phyloP scores from a whole-genome alignment of 805 yeast genomes.

The Saccharomyces cerevisiae region DNA sequence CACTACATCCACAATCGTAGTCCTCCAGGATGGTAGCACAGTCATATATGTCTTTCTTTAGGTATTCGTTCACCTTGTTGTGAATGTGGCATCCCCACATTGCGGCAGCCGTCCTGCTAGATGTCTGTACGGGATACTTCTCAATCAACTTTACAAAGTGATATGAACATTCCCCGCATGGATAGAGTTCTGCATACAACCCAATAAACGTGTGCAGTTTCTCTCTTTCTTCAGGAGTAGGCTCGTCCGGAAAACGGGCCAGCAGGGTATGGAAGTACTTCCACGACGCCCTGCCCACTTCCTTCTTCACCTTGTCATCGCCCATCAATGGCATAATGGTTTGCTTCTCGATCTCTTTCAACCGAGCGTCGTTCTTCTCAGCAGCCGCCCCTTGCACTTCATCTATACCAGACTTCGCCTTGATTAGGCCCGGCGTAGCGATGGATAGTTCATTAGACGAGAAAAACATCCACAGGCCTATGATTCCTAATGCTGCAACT shows the following conservation, averaged over 20 bases:
- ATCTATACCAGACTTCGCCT: background rate
- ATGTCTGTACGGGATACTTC: constrained; percentile 77
- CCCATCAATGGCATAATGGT: constrained; percentile 93
- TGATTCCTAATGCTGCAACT: background rate
- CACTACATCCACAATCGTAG: constrained; percentile 96
- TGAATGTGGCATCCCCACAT: constrained; percentile 95
- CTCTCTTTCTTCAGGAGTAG: constrained; percentile 51
- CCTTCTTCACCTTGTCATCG: constrained; percentile 59
- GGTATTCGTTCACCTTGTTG: constrained; percentile 70
- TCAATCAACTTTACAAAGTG: constrained; percentile 68
- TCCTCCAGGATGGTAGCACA: constrained; percentile 79
- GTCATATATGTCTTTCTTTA: constrained; percentile 67
- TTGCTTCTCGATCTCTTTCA: constrained; percentile 3
- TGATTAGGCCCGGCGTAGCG: background rate
- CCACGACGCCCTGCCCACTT: constrained; percentile 90
- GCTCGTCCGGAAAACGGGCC: constrained; percentile 85
- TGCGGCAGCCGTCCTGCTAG: constrained; percentile 71
- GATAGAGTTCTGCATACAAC: constrained; percentile 84
- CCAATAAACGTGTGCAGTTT: constrained; percentile 58
- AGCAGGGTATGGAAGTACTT: constrained; percentile 81
- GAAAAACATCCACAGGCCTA: constrained; percentile 19
- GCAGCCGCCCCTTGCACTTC: constrained; percentile 4
- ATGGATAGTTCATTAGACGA: constrained; percentile 20
- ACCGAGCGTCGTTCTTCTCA: background rate
- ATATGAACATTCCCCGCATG: constrained; percentile 94